phyloP scores from a whole-genome alignment of 257 asterid species.

The Solanum sejunctum region DNA sequence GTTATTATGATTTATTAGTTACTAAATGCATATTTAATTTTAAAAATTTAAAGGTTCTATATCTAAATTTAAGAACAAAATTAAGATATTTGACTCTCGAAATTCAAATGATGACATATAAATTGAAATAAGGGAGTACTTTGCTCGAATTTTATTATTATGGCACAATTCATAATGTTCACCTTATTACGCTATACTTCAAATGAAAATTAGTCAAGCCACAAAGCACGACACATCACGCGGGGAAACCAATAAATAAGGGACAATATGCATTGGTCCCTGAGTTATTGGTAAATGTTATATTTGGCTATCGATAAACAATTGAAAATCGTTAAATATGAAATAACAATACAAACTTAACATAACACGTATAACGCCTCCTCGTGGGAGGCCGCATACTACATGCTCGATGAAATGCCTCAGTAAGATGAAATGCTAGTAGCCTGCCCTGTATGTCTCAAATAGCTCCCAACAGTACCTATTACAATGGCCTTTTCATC shows the following conservation, averaged over 20 bases:
- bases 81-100: background rate
- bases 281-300: background rate
- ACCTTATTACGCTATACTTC: background rate
- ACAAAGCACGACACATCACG: background rate
- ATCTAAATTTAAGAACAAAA: background rate
- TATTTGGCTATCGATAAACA: background rate
- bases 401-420: background rate
- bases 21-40: background rate
- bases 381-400: background rate
- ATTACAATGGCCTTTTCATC: slow-evolving; percentile 10
- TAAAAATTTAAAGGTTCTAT: background rate
- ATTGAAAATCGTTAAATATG: background rate
- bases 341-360: background rate
- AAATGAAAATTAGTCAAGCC: background rate
- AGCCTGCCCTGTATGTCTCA: slow-evolving; percentile 23
- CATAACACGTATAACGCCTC: background rate
- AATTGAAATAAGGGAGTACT: background rate
- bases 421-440: background rate
- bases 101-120: background rate
- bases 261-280: background rate
- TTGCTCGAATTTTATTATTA: no score
- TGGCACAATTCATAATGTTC: background rate
- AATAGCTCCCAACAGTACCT: slow-evolving; percentile 44
- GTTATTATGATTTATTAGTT: background rate
- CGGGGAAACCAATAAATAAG: background rate